These are phyloP conservation scores for Ilex paraguariensis DNA, from an alignment of 305 asterid genomes.

Conservation along the genomic window DNA sequence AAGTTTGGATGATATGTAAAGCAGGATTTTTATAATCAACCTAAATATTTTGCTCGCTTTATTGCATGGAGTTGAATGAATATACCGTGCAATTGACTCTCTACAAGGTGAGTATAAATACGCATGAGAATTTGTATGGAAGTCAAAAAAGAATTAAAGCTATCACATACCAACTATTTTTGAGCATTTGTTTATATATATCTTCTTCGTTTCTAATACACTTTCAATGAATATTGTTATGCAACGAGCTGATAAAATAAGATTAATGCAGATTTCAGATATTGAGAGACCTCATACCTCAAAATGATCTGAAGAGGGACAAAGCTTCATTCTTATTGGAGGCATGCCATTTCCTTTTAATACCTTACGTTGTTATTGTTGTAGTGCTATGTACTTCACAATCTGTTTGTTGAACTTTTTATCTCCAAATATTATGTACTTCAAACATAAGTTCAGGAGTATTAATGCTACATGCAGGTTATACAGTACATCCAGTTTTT, in stretches of 20 bases:
- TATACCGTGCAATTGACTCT: too few relatives aligned
- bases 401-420: not conserved
- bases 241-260: constrained; percentile 15
- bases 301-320: constrained; percentile 77
- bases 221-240: constrained; percentile 2
- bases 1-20: too few relatives aligned
- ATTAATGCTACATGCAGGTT: constrained; percentile 47
- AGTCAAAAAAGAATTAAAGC: too few relatives aligned
- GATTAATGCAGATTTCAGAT: constrained; percentile 56
- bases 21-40: too few relatives aligned
- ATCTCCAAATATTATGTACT: too few relatives aligned
- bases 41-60: too few relatives aligned
- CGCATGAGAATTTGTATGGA: not conserved
- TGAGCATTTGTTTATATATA: not conserved
- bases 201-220: not conserved
- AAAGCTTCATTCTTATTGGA: constrained; percentile 82
- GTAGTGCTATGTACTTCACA: not conserved
- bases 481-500: constrained; percentile 72
- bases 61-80: too few relatives aligned
- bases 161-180: not conserved
- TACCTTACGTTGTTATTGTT: constrained; percentile 6
- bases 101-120: not conserved
- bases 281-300: constrained; percentile 69
- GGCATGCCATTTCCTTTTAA: constrained; percentile 34
- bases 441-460: not conserved